phyloP scores from a whole-genome alignment of 2,329 filamentous ascomycete species.

The Cladobotryum protrusum region DNA sequence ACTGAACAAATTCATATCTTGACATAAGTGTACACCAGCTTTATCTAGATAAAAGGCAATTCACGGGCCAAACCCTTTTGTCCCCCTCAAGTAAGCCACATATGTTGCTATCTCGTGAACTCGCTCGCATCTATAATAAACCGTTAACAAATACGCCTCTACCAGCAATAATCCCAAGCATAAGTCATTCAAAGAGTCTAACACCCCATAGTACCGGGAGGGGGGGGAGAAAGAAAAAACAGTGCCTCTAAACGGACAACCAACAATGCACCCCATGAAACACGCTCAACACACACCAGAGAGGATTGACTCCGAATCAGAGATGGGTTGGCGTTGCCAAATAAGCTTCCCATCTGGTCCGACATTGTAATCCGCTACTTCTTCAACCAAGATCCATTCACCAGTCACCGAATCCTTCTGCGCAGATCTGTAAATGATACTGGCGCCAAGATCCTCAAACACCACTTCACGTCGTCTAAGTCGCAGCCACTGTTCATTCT shows the following conservation, averaged over 20 bases:
- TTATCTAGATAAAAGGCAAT: no score
- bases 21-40: no score
- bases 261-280: no score
- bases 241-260: no score
- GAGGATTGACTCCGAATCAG: constrained; percentile 26
- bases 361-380: constrained; percentile 28
- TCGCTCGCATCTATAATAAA: no score
- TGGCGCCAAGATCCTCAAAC: constrained; percentile 32
- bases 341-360: constrained; percentile 24
- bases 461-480: constrained; percentile 32
- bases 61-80: no score
- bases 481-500: constrained; percentile 34
- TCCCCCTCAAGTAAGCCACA: not conserved
- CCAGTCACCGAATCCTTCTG: constrained; percentile 25
- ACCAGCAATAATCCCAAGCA: no score
- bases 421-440: constrained; percentile 32
- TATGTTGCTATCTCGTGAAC: not conserved
- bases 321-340: constrained; percentile 32
- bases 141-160: no score
- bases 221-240: no score
- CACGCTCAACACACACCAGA: constrained; percentile 20
- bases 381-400: constrained; percentile 33
- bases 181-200: not conserved
- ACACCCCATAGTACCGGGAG: no score
- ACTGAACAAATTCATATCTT: no score